Conservation (phyloP, 208 protist genomes). For the Herpetomonas tarakana region DNA sequence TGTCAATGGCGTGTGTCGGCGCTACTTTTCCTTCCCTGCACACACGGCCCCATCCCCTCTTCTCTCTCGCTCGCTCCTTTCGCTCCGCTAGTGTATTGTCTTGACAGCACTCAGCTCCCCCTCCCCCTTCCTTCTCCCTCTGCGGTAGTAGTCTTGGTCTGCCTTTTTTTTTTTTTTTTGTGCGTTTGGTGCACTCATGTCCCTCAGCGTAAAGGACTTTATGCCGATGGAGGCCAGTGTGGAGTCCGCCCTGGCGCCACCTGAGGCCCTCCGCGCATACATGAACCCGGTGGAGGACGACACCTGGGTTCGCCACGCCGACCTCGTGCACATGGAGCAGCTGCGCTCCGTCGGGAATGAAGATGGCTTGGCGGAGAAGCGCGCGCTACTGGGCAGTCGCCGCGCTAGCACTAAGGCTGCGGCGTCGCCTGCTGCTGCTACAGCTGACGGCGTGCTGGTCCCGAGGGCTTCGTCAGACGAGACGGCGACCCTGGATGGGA, state of each 20-base stretch:
- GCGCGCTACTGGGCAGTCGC: constrained; percentile 25
- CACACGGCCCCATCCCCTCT: too few relatives aligned
- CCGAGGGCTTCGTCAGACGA: not conserved
- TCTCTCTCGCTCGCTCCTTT: too few relatives aligned
- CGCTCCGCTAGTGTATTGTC: too few relatives aligned
- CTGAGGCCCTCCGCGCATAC: constrained; percentile 27
- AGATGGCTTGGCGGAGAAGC: constrained; percentile 20
- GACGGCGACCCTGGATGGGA: constrained; percentile 25
- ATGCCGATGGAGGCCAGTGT: constrained; percentile 16
- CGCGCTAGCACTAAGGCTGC: not conserved
- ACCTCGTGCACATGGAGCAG: constrained; percentile 25
- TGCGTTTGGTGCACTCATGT: constrained; percentile 9
- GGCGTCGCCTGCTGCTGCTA: constrained; percentile 18
- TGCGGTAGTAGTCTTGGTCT: too few relatives aligned
- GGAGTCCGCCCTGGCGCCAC: constrained; percentile 27
- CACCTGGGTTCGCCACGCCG: constrained; percentile 41
- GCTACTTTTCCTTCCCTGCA: too few relatives aligned
- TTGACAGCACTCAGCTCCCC: too few relatives aligned
- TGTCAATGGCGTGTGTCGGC: too few relatives aligned
- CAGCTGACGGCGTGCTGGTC: not conserved
- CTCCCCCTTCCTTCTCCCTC: too few relatives aligned
- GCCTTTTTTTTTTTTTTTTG: too few relatives aligned
- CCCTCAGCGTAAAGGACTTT: constrained; percentile 3
- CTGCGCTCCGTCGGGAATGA: constrained; percentile 9
- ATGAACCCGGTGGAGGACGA: constrained; percentile 44